These are phyloP conservation scores for Cladosporium phlei DNA, from an alignment of 2,329 filamentous ascomycete genomes.

Conservation along the genomic window DNA sequence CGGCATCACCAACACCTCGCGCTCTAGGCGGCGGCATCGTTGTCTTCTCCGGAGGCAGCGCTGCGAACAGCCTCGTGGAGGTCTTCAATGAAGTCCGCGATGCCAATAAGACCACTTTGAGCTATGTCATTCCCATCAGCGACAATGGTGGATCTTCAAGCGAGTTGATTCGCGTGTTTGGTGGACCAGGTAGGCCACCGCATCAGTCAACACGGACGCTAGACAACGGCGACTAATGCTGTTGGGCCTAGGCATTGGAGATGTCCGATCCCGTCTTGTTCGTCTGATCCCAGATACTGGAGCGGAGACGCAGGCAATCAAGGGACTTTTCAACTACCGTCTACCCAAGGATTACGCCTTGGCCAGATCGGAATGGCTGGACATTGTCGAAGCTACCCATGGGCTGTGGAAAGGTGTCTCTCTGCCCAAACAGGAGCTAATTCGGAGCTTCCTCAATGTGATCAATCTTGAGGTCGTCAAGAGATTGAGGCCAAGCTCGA, in stretches of 20 bases:
- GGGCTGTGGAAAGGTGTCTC: slow-evolving; percentile 61
- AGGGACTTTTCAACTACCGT: slow-evolving; percentile 80
- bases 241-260: slow-evolving; percentile 58
- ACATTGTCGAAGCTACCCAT: slow-evolving; percentile 80
- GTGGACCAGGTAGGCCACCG: slow-evolving; percentile 68
- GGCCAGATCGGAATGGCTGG: slow-evolving; percentile 77
- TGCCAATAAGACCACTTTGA: slow-evolving; percentile 63
- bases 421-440: slow-evolving; percentile 48
- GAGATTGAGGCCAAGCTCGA: slow-evolving; percentile 41
- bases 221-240: too few relatives aligned
- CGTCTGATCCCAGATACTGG: slow-evolving; percentile 72
- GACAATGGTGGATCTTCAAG: slow-evolving; percentile 94
- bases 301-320: slow-evolving; percentile 67
- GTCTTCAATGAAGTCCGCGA: slow-evolving; percentile 64
- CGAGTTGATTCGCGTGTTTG: slow-evolving; percentile 89
- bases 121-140: slow-evolving; percentile 89
- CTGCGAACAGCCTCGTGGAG: slow-evolving; percentile 90
- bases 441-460: slow-evolving; percentile 47
- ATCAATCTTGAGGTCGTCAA: slow-evolving; percentile 49
- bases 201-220: neutral
- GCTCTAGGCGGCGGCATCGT: slow-evolving; percentile 55
- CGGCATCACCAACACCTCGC: slow-evolving; percentile 21
- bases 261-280: slow-evolving; percentile 69
- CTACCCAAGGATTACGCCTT: slow-evolving; percentile 57
- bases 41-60: slow-evolving; percentile 86